Conservation (phyloP, 148 eudicot genomes). For the Rhododendron vialii region DNA sequence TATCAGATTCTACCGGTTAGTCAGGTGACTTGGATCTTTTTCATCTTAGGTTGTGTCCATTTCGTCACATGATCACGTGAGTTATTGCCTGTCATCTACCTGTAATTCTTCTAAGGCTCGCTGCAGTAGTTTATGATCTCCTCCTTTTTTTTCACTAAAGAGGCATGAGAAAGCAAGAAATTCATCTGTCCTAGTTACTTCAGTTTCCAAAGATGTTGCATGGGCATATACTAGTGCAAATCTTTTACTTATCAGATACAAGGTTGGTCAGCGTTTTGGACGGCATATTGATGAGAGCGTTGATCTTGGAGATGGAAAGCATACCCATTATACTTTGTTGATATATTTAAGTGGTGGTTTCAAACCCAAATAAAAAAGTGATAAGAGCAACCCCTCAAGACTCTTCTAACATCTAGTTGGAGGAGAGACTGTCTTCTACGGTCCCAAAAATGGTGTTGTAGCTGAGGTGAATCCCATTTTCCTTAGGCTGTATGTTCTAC, state of each 20-base stretch:
- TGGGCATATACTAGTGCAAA: background rate
- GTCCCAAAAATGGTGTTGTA: conserved; percentile 60
- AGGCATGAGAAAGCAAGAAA: background rate
- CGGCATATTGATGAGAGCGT: conserved; percentile 92
- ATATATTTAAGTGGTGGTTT: conserved; percentile 77
- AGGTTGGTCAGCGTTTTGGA: conserved; percentile 86
- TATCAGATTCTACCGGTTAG: conserved; percentile 84
- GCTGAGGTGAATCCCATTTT: conserved; percentile 58
- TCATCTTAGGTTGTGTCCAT: background rate
- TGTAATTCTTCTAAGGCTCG: background rate
- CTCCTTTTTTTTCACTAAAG: background rate
- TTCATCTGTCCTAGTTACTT: background rate
- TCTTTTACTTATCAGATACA: conserved; percentile 45
- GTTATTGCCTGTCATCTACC: background rate
- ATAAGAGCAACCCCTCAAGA: conserved; percentile 28
- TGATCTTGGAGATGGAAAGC: conserved; percentile 74
- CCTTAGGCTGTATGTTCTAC: background rate
- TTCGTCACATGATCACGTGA: background rate
- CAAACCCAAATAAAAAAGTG: conserved; percentile 49
- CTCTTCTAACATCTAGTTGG: conserved; percentile 58
- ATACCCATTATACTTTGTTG: conserved; percentile 68
- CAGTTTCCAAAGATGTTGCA: background rate
- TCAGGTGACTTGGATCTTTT: background rate
- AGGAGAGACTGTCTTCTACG: conserved; percentile 97
- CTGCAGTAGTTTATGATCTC: background rate